A percentile compares a stretch with the other conserved stretches of the same genome.
Conservation (phyloP, 371 early-diverging fungal genomes). For the Mucor irregularis region DNA sequence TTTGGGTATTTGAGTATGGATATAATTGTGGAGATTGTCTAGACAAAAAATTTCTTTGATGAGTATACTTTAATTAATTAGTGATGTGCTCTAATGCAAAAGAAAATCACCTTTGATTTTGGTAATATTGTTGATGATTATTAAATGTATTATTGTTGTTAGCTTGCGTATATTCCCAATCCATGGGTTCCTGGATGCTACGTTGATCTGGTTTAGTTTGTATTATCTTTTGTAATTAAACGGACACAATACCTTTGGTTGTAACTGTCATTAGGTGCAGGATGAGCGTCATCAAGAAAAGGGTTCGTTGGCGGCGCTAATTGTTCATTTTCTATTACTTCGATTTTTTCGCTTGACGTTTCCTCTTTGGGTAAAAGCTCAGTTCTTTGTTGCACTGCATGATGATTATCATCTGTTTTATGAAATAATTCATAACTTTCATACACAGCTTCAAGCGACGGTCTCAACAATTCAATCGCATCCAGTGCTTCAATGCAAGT, state of each 20-base stretch:
- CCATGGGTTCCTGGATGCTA: neutral
- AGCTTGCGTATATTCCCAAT: neutral
- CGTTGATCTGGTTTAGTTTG: neutral
- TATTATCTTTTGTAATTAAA: too few species aligned
- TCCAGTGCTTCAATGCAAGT: conserved; percentile 11
- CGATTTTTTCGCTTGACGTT: too few species aligned
- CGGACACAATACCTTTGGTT: too few species aligned
- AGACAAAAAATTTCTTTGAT: neutral
- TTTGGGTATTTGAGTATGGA: neutral
- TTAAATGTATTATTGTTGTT: neutral
- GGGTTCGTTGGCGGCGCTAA: too few species aligned
- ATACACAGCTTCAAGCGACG: conserved; percentile 6
- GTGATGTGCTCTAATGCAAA: too few species aligned
- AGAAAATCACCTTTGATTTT: neutral
- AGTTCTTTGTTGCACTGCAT: neutral
- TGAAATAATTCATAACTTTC: conserved; percentile 14
- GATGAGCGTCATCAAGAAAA: too few species aligned
- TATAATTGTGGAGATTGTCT: neutral
- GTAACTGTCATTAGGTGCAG: too few species aligned
- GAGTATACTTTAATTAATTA: neutral
- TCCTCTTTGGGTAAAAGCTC: neutral
- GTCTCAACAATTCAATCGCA: conserved; percentile 1
- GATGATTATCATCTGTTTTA: neutral
- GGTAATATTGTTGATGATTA: neutral
- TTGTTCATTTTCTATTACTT: too few species aligned